These are phyloP conservation scores for Fereydounia khargensis DNA, from an alignment of 1,284 basidiomycete species.

Conservation along the genomic window DNA sequence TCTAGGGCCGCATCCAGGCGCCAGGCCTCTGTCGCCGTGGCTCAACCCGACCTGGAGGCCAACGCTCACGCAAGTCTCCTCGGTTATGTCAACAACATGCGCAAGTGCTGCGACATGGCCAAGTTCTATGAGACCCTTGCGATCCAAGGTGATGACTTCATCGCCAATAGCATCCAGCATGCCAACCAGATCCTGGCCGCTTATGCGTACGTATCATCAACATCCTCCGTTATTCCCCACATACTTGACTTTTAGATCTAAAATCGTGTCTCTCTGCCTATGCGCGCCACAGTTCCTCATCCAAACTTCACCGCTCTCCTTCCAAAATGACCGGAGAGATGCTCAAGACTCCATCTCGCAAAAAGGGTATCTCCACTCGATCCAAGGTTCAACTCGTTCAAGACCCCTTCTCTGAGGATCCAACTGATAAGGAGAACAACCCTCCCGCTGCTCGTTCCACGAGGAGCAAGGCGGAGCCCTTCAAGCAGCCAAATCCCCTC, in stretches of 20 bases:
- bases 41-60: no score
- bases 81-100: conserved; percentile 33
- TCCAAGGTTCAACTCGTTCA: no score
- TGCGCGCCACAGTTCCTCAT: conserved; percentile 16
- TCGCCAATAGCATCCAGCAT: conserved; percentile 26
- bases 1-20: conserved; percentile 21
- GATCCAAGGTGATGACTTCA: conserved; percentile 24
- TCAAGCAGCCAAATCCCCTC: background rate
- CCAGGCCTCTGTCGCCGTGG: conserved; percentile 6
- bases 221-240: background rate
- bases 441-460: conserved; percentile 10
- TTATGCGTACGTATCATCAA: conserved; percentile 22
- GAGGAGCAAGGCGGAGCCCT: conserved; percentile 4
- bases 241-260: background rate
- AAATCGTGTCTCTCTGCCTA: background rate
- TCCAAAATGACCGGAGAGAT: conserved; percentile 38
- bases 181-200: conserved; percentile 32
- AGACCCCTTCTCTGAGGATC: conserved; percentile 6
- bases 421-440: conserved; percentile 28
- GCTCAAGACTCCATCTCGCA: conserved; percentile 38
- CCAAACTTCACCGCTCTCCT: conserved; percentile 16
- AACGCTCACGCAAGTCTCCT: conserved; percentile 12
- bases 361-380: no score
- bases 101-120: conserved; percentile 36
- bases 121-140: conserved; percentile 20